Evolutionary conservation across 2,329 filamentous ascomycete genomes (phyloP).

Genomic region (Talaromyces sp.): DNA sequence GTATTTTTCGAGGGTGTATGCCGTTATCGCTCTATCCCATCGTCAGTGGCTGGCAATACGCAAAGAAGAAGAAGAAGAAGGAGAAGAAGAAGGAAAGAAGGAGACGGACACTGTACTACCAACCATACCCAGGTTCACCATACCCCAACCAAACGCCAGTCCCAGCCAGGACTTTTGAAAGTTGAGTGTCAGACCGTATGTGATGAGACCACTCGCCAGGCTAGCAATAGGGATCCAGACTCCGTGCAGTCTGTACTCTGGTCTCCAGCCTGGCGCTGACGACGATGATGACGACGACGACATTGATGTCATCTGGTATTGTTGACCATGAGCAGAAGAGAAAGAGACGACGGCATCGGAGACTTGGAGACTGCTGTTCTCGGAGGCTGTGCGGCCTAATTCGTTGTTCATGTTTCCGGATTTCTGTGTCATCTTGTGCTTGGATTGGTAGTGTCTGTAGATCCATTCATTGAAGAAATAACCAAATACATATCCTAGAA

Average conservation of each 20-base stretch:
- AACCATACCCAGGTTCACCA: constrained; percentile 38
- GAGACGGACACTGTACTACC: constrained; percentile 32
- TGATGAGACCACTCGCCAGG: constrained; percentile 32
- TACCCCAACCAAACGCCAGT: constrained; percentile 36
- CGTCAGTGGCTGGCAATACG: too few species aligned
- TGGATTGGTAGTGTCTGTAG: constrained; percentile 22
- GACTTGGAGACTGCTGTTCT: constrained; percentile 7
- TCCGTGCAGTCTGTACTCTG: constrained; percentile 36
- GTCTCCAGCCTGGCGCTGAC: constrained; percentile 22
- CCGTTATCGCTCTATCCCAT: constrained; percentile 28
- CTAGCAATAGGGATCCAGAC: constrained; percentile 33
- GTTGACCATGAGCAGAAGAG: not conserved
- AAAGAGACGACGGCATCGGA: not conserved
- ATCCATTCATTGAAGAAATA: constrained; percentile 38
- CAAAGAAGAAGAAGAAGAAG: too few species aligned
- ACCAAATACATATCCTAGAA: constrained; percentile 31
- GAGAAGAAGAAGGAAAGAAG: too few species aligned
- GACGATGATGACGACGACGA: not conserved
- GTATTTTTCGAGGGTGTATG: constrained; percentile 37
- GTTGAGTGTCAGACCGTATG: constrained; percentile 35
- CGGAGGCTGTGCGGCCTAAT: not conserved
- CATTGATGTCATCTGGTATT: not conserved
- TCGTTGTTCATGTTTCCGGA: not conserved
- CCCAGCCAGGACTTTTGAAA: constrained; percentile 37
- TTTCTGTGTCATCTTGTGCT: not conserved